Evolutionary conservation across 1,284 basidiomycete species (phyloP).

Genomic region (Rhodotorula sp.): DNA sequence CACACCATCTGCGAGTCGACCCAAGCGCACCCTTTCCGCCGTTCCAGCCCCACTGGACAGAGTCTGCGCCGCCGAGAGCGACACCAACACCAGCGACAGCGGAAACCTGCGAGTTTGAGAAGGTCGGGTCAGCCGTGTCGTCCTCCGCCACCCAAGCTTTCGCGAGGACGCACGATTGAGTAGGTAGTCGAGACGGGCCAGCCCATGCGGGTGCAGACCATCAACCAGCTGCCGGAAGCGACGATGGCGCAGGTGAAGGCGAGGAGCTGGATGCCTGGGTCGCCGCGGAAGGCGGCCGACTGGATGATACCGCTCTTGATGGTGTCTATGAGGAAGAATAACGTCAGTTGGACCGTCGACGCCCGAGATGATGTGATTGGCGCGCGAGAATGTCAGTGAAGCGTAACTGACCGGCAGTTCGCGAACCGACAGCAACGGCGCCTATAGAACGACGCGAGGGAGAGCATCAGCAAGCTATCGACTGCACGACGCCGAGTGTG

Average conservation of each 20-base stretch:
- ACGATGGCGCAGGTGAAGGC: constrained; percentile 52
- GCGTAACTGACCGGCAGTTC: constrained; percentile 46
- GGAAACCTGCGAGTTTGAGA: constrained; percentile 50
- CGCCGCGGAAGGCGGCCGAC: constrained; percentile 48
- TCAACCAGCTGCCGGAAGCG: constrained; percentile 50
- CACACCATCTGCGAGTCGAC: too few species aligned
- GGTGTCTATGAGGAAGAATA: constrained; percentile 47
- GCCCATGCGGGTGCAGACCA: constrained; percentile 49
- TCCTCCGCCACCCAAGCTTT: neutral
- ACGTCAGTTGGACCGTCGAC: too few species aligned
- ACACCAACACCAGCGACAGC: constrained; percentile 55
- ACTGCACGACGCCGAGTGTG: too few species aligned
- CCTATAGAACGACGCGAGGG: too few species aligned
- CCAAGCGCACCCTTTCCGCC: constrained; percentile 48
- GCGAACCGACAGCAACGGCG: constrained; percentile 51
- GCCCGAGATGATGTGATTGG: too few species aligned
- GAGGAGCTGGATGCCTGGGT: constrained; percentile 53
- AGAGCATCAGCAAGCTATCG: too few species aligned
- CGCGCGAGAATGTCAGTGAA: too few species aligned
- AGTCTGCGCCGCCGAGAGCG: constrained; percentile 50
- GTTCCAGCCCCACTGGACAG: constrained; percentile 56
- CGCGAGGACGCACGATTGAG: neutral
- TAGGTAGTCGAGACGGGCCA: constrained; percentile 51
- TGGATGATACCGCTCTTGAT: constrained; percentile 55
- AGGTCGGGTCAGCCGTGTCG: constrained; percentile 44